These are phyloP conservation scores for Aspergillus sp. DNA, from an alignment of 2,329 filamentous ascomycete species.

Conservation along the genomic window DNA sequence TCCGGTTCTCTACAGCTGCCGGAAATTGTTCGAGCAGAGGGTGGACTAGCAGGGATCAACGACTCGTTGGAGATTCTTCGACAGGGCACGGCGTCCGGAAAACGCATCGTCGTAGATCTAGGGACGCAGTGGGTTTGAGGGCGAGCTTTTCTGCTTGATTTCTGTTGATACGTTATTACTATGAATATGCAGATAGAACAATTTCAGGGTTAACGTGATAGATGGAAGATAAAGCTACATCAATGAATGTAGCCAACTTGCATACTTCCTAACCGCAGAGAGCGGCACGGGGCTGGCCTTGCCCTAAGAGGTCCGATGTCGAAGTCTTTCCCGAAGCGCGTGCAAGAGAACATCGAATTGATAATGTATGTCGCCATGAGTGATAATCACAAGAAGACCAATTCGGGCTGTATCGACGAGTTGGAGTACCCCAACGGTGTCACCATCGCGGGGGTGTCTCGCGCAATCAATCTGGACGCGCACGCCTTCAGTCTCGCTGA, in stretches of 20 bases:
- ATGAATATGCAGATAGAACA: background rate
- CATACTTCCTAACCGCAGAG: too few relatives aligned
- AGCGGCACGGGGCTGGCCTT: background rate
- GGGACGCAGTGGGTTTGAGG: background rate
- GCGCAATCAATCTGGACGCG: slow-evolving; percentile 9
- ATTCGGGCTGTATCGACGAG: background rate
- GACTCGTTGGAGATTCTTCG: slow-evolving; percentile 65
- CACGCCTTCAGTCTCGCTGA: slow-evolving; percentile 5
- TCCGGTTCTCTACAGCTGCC: slow-evolving; percentile 57
- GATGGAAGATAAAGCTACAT: too few relatives aligned
- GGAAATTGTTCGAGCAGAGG: slow-evolving; percentile 63
- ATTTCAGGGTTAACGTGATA: too few relatives aligned
- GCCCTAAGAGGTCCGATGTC: background rate
- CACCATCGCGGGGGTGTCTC: slow-evolving; percentile 10
- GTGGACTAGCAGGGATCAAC: slow-evolving; percentile 68
- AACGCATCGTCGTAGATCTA: slow-evolving; percentile 62
- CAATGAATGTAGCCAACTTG: too few relatives aligned
- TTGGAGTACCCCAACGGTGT: background rate
- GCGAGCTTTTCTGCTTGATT: background rate
- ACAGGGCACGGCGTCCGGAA: slow-evolving; percentile 65
- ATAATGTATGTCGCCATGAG: too few relatives aligned
- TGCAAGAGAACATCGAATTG: background rate
- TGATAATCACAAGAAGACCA: too few relatives aligned
- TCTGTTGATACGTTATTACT: background rate
- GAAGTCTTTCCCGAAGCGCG: too few relatives aligned